Evolutionary conservation across 805 yeast species (phyloP), one percentile per base, ranked within the genome.

Genomic region (Yamadazyma tumulicola): DNA sequence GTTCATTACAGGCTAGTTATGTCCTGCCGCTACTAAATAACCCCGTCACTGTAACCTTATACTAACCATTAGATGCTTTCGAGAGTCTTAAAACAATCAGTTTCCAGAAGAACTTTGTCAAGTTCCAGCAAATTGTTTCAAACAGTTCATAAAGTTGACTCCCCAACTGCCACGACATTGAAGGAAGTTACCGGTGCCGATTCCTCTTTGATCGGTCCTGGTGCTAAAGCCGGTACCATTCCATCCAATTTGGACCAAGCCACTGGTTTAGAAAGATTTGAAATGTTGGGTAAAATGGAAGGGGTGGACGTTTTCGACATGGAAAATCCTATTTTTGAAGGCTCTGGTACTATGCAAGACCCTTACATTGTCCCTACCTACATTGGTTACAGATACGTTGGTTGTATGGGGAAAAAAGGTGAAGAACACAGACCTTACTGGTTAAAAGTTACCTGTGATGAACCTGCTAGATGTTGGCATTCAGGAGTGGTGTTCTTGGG

Each of bases 221-320:
- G 97, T 77, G 95, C 95, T 47, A 65, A 71, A 49, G 74, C 76
- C 50, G 95, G 91, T 49, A 72, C 81, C 32, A 81, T 93, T 57
- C 97, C 97, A 62, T 79, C 95, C 42, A 96, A 89, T 64, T 60
- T 85, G 49, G 96, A 93, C 56, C 97, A 91, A 73, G 88, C 97
- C 54, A 93, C 98, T 33, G 98, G 98, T 84, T 73, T 91, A 58
- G 97, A 85, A 69, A 88, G 98, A 79, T 75, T 89, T 50, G 98
- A 93, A 75, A 64, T 85, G 51, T 77, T 93, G 55, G 97, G 94
- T 71, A 85, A 87, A 67, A 70, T 85, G 60, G 96, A 89, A 67
- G 98, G 98, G 77, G 76, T 91, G 49, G 97, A 93, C 54, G 75
- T 93, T 45, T 85, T 85, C 67, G 97, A 93, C 74, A 72, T 79